A percentile compares a stretch with the other conserved stretches of the same genome.
Conservation (phyloP, 345 rosid genomes). For the Citrus cavaleriei region DNA sequence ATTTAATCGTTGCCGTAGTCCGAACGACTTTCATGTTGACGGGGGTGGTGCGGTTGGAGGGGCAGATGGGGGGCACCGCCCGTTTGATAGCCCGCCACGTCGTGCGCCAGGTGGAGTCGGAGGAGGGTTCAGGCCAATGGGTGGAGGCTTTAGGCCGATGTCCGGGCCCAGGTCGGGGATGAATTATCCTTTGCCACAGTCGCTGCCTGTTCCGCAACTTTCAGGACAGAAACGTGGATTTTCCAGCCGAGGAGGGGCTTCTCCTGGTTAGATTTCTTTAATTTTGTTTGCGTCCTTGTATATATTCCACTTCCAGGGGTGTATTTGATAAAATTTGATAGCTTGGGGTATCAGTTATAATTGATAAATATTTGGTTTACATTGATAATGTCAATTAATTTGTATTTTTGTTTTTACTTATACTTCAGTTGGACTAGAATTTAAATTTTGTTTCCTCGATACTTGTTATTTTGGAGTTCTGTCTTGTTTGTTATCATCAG, state of each 20-base stretch:
- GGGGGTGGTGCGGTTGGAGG: slow-evolving; percentile 38
- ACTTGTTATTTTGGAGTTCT: neutral
- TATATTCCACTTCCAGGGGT: neutral
- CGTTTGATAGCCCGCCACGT: slow-evolving; percentile 59
- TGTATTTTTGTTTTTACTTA: neutral
- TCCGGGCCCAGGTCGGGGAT: slow-evolving; percentile 37
- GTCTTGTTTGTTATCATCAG: neutral
- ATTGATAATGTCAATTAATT: neutral
- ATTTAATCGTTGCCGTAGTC: slow-evolving; percentile 60
- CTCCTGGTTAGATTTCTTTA: slow-evolving; percentile 33
- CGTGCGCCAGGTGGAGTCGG: slow-evolving; percentile 31
- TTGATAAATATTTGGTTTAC: neutral
- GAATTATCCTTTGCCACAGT: slow-evolving; percentile 21
- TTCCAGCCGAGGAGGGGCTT: slow-evolving; percentile 43
- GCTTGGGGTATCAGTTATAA: neutral
- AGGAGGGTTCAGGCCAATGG: slow-evolving; percentile 35
- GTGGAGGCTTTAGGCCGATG: slow-evolving; percentile 31
- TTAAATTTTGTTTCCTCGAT: neutral
- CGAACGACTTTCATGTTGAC: slow-evolving; percentile 43
- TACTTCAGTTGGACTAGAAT: neutral
- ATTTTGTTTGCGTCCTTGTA: neutral
- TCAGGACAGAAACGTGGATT: slow-evolving; percentile 67
- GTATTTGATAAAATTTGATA: neutral
- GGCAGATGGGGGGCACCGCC: slow-evolving; percentile 39
- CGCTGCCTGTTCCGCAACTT: slow-evolving; percentile 31